Percentiles rank a stretch among this genome's conserved stretches.
These are phyloP conservation scores for Aspergillus sp. DNA, from an alignment of 2,329 filamentous ascomycete genomes.

Conservation along the genomic window DNA sequence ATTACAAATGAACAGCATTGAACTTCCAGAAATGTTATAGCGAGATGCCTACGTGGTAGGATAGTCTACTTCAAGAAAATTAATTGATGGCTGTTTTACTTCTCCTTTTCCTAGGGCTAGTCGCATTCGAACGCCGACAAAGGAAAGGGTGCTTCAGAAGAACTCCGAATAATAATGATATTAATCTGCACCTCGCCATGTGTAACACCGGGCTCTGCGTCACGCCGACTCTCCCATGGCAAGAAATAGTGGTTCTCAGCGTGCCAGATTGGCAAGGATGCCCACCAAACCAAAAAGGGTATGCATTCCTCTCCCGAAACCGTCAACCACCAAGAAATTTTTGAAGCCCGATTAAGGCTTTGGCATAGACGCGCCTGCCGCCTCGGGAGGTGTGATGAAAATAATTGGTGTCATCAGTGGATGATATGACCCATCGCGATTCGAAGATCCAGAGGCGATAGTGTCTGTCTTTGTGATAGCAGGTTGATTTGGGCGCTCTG, in stretches of 20 bases:
- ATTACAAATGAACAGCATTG: neutral
- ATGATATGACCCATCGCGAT: neutral
- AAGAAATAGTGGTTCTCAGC: too few species aligned
- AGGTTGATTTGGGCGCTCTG: neutral
- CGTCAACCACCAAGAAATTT: too few species aligned
- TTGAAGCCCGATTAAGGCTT: neutral
- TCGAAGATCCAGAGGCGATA: neutral
- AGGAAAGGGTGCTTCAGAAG: neutral
- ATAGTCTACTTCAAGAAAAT: neutral
- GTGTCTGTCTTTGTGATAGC: neutral
- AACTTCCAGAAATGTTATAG: neutral
- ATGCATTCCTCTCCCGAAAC: too few species aligned
- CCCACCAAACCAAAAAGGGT: too few species aligned
- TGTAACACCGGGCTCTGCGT: neutral
- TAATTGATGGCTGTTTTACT: neutral
- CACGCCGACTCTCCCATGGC: too few species aligned
- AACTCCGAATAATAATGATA: neutral
- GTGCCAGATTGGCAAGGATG: too few species aligned
- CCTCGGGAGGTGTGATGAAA: constrained; percentile 1
- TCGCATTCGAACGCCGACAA: neutral
- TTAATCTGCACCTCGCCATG: neutral
- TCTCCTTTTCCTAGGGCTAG: neutral
- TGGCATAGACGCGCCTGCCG: neutral
- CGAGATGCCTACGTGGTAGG: neutral
- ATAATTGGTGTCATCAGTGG: neutral